Base-by-base conservation (phyloP, 495 filamentous ascomycete species). In the Polyplosphaeria fusca region DNA sequence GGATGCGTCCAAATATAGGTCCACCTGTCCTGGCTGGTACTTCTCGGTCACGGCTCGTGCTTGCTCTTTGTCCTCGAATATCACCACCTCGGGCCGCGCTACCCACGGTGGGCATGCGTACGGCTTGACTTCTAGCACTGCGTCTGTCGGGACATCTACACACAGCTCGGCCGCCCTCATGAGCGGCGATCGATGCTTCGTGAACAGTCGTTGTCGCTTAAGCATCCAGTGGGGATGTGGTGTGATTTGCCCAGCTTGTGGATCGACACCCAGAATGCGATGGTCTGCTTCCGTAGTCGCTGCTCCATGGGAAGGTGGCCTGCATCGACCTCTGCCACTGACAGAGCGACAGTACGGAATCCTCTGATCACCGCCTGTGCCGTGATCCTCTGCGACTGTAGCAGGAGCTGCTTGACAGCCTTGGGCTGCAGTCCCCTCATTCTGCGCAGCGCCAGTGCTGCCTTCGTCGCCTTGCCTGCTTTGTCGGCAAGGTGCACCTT, bases 11-110 rank as follows among this genome's bases (percentile, higher is more conserved):
- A 60, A 22, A 32, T 46, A 60, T 32, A 60, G 45, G 30, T 60
- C 49, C n/a, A 60, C 56, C 44, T 54, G 56, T 47, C 56, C 56
- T 54, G 39, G 38, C 50, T 54, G 25, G 22, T 59, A 52, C n/a
- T 50, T 32, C 13, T 59, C 20, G 19, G 30, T 24, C 23, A 59
- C 37, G 26, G 26, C 48, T 52, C 16, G 19, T 16, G 49, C 49
- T 23, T 60, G 25, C 25, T 60, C 26, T 25, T 47, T 25, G 26
- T 47, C 40, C 30, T 60, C 20, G 28, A n/a, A 52, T 37, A 60
- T 60, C 23, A 52, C 47, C n/a, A 60, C 48, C 38, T 60, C 24
- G n/a, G 56, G 56, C 41, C 49, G 16, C 7, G 48, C 25, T 48
- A 55, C 42, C 52, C 28, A 55, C 18, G 42, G 52, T 22, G 43